Evolutionary conservation across 345 rosid species (phyloP), one percentile per base, ranked within the genome.

Genomic region (Pugionium cornutum): DNA sequence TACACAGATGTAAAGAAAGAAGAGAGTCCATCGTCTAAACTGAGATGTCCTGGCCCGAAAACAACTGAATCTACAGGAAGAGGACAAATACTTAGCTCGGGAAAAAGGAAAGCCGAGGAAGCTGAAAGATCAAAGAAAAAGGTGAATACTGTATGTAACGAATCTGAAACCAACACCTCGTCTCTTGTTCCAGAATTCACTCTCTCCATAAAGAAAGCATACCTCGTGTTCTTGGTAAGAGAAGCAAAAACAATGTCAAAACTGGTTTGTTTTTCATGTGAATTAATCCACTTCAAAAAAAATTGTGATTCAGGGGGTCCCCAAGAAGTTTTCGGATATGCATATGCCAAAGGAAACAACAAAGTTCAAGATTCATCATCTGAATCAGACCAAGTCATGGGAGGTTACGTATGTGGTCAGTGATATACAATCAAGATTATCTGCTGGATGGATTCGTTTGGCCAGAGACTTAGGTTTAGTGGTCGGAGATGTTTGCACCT

Each of bases 221-320:
- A 64, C 48, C 53, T 72, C 10, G 1, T 11, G 1, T 49, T 41
- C 70, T 64, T 72, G 76, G 76, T 72, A 72, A 64, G 54, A 64
- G 31, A 56, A 53, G 9, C 5, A 41, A 3, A 4, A 51, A 72
- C 41, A 72, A 2, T 59, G 26, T 59, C 3, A 58, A 8, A 18
- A 25, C 7, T 68, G 51, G 8, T 30, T 53, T 65, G 9, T 1
- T 39, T 4, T 39, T 32, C 5, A 57, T 7, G 48, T 11, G 60
- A 42, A 7, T 0, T 50, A n/a, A 6, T 30, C 10, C 9, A 26
- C 7, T 25, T 1, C 26, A 2, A 3, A 34, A 4, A 4, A 1
- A 9, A 5, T 27, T 57, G 47, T 57, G 47, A 9, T 28, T n/a
- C 47, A 57, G 62, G 62, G 47, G 6, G 5, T 57, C 1, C 62